These are phyloP conservation scores for Vitis hybrid DNA, from an alignment of 177 flowering plant species.

Conservation along the genomic window DNA sequence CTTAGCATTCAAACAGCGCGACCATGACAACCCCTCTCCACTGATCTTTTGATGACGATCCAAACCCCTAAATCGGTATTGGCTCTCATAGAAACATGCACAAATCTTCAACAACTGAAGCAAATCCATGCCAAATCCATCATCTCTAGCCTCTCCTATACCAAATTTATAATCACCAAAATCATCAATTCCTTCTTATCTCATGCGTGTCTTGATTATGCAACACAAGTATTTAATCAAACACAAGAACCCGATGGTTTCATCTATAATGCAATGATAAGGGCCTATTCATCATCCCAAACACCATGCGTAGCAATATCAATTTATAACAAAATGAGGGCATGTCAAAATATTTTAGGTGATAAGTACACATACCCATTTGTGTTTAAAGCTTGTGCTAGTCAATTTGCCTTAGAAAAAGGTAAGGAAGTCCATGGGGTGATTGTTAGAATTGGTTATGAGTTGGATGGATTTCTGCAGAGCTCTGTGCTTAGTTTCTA, in stretches of 20 bases:
- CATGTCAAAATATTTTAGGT: neutral
- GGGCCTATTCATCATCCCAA: conserved; percentile 9
- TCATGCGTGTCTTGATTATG: conserved; percentile 3
- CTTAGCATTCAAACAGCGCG: no score
- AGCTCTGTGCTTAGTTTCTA: conserved; percentile 17
- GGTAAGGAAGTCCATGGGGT: conserved; percentile 17
- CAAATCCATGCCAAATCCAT: conserved; percentile 19
- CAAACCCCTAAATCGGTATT: neutral
- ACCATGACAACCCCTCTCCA: no score
- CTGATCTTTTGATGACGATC: no score
- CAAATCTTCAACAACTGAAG: conserved; percentile 8
- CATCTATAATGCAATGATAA: conserved; percentile 11
- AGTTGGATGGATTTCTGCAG: conserved; percentile 11
- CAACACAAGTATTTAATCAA: neutral
- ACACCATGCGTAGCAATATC: conserved; percentile 5
- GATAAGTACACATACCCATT: conserved; percentile 16
- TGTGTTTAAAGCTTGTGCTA: conserved; percentile 15
- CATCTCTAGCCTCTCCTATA: conserved; percentile 6
- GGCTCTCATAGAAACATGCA: conserved; percentile 11
- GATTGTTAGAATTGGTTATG: conserved; percentile 11
- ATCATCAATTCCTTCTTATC: neutral
- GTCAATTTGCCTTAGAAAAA: conserved; percentile 3
- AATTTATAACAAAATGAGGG: conserved; percentile 9
- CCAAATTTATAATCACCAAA: conserved; percentile 10
- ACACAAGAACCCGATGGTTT: conserved; percentile 5